A percentile compares a stretch with the other conserved stretches of the same genome.
Conservation (phyloP, 352 stramenopile species). For the Achlya hypogyna region DNA sequence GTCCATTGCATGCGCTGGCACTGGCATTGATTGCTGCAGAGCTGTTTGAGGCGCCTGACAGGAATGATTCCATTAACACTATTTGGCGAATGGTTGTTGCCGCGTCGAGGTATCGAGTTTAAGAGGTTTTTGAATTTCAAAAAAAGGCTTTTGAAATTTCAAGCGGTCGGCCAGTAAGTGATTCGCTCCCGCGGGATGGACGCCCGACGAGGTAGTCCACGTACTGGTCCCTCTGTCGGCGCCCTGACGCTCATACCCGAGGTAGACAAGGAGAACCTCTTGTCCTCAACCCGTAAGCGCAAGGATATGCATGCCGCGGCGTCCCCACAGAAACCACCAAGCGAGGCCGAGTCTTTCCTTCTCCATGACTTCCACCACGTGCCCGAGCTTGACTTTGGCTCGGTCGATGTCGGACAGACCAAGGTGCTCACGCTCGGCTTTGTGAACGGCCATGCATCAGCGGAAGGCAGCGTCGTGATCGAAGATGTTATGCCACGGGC, state of each 20-base stretch:
- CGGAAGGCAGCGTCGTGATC: conserved; percentile 51
- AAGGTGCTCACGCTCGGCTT: conserved; percentile 43
- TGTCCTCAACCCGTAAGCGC: background rate
- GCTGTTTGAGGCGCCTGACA: too few relatives aligned
- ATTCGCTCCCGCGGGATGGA: background rate
- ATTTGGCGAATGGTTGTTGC: background rate
- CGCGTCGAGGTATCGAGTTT: background rate
- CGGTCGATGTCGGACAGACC: conserved; percentile 36
- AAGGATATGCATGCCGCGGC: too few relatives aligned
- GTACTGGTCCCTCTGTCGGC: background rate
- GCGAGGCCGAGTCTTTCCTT: conserved; percentile 23
- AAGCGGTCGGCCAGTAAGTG: background rate
- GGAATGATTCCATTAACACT: background rate
- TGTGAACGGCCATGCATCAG: conserved; percentile 48
- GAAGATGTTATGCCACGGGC: conserved; percentile 45
- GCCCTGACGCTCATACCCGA: background rate
- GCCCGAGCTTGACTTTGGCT: conserved; percentile 41
- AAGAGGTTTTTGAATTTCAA: background rate
- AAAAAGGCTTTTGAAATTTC: background rate
- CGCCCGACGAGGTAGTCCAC: background rate
- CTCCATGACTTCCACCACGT: conserved; percentile 38
- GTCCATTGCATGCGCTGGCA: too few relatives aligned
- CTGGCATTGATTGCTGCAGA: too few relatives aligned
- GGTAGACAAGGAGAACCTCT: background rate
- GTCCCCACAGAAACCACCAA: background rate